phyloP scores from a whole-genome alignment of 805 yeast genomes.

The Myxozyma vanderwaltii region DNA sequence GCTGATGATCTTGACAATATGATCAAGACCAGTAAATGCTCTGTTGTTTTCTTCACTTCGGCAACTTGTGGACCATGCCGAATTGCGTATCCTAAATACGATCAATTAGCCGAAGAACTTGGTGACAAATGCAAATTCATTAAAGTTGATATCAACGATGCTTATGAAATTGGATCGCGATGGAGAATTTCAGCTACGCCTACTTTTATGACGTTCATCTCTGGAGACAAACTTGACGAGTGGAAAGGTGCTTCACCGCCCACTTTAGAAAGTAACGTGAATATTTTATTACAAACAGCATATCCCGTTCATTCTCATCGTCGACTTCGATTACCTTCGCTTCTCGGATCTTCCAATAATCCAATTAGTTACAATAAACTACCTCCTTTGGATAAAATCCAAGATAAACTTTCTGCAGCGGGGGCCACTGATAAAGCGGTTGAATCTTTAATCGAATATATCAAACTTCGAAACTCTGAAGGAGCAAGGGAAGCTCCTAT shows the following conservation, averaged over 20 bases:
- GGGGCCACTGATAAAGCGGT: conserved; percentile 13
- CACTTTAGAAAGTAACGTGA: conserved; percentile 32
- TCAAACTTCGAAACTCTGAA: conserved; percentile 17
- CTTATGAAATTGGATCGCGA: conserved; percentile 26
- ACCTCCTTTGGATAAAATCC: conserved; percentile 35
- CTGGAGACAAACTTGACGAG: conserved; percentile 32
- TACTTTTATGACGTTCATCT: conserved; percentile 34
- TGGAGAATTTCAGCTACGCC: conserved; percentile 37
- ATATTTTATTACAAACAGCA: conserved; percentile 25
- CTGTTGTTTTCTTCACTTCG: conserved; percentile 35
- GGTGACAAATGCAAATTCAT: conserved; percentile 27
- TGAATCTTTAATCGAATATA: conserved; percentile 18
- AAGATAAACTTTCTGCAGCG: conserved; percentile 5
- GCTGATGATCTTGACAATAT: conserved; percentile 23
- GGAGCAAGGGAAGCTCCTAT: conserved; percentile 28
- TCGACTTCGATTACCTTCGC: conserved; percentile 20
- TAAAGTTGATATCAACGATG: conserved; percentile 34
- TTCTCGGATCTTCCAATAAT: conserved; percentile 19
- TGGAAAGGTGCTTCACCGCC: conserved; percentile 37
- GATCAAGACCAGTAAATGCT: conserved; percentile 19
- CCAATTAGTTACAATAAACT: conserved; percentile 27
- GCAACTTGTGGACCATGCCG: conserved; percentile 36
- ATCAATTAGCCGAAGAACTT: conserved; percentile 30
- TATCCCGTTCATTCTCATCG: conserved; percentile 34
- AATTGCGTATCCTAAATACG: conserved; percentile 34